Base-by-base conservation (phyloP, 129 eudicot genomes). In the Apium graveolens region DNA sequence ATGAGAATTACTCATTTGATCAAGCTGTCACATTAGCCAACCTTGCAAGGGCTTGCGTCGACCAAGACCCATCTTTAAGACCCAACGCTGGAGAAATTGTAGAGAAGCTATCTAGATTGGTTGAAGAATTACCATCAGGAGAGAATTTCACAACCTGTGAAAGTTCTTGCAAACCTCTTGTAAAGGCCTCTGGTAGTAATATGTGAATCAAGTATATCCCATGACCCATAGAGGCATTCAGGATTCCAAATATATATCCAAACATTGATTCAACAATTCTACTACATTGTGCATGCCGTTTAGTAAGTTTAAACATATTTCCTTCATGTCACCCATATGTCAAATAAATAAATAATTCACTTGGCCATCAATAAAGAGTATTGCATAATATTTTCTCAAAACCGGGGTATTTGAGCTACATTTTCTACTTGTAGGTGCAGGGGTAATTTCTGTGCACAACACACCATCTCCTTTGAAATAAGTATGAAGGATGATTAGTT, bases 41-140 rank as follows among this genome's bases (percentile, higher is more conserved):
- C 76, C 90, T 95, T 7, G 99, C 99, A 1, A 83, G 96, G 70
- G 80, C 89, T 2, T 95, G 99, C 45, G 88, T 92, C 12, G 97
- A 92, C 20, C 88, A 84, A 11, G 90, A 90, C 35, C 90, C 96
- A 1, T 41, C 29, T 44, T 70, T 75, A 31, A 78, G 97, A 78
- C 99, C 97, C 0, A 85, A 81, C 69, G 97, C 96, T 0, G 92
- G 92, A 63, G 97, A 95, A 60, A 78, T 95, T 17, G 99, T 92
- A 34, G 92, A 86, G 84, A 92, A 82, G 88, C 75, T 95, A 81
- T 80, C 96, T 39, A 85, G 87, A 76, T 43, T 90, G 84, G 83
- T 87, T 57, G 90, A 70, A 53, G 97, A 89, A 17, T 76, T 80
- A 44, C 81, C 87, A 39, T 86, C 82, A 76, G 85, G 82, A 73